Conservation (phyloP, 352 stramenopile genomes). For the Globisporangium acanthophoron region DNA sequence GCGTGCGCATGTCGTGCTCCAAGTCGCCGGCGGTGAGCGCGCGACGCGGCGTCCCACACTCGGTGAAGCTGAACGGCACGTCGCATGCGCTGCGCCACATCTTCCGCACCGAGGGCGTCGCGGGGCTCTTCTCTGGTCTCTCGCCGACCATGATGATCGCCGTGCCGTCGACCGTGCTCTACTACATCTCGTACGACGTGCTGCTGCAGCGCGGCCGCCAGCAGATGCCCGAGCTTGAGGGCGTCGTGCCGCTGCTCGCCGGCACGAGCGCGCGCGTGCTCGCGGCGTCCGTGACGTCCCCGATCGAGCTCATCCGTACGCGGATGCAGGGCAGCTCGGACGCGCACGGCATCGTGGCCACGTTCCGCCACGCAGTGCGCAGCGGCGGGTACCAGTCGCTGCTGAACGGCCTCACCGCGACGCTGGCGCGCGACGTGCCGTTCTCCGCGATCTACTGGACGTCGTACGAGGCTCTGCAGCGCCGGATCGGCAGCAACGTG, state of each 20-base stretch:
- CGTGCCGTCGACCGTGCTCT: conserved; percentile 92
- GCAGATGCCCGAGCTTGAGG: conserved; percentile 25
- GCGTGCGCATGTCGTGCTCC: conserved; percentile 41
- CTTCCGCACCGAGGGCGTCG: conserved; percentile 68
- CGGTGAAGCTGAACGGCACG: conserved; percentile 39
- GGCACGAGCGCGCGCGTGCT: conserved; percentile 63
- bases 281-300: conserved; percentile 74
- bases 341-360: conserved; percentile 25
- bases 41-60: not conserved
- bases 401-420: conserved; percentile 85
- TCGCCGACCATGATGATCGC: conserved; percentile 91
- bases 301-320: conserved; percentile 88
- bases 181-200: conserved; percentile 94
- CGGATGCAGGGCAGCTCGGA: conserved; percentile 60
- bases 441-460: conserved; percentile 96
- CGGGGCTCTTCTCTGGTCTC: conserved; percentile 85
- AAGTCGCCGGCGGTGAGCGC: not conserved
- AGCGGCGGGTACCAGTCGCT: conserved; percentile 74
- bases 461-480: conserved; percentile 82
- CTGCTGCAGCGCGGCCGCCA: conserved; percentile 48
- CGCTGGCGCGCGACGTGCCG: conserved; percentile 91
- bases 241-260: conserved; percentile 55
- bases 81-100: conserved; percentile 73
- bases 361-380: conserved; percentile 51
- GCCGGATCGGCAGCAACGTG: conserved; percentile 13